Evolutionary conservation across 2,329 filamentous ascomycete species (phyloP).

Genomic region (Cercospora berteroae): DNA sequence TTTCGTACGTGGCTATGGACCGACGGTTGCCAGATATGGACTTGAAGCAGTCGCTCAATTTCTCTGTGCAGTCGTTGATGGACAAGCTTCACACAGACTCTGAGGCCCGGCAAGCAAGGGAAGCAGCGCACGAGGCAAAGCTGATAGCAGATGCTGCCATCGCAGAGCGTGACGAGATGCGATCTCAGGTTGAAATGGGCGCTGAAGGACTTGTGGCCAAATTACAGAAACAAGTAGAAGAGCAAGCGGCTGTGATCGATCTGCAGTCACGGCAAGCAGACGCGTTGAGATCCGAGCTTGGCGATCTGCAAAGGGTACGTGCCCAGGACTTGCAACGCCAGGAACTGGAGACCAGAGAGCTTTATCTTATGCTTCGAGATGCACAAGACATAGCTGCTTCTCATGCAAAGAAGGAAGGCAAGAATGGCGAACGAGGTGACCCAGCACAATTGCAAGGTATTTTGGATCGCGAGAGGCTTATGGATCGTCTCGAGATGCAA

Average conservation of each 20-base stretch:
- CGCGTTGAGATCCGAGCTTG: conserved; percentile 82
- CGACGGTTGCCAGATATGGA: conserved; percentile 93
- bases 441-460: conserved; percentile 84
- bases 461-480: conserved; percentile 83
- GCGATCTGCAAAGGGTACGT: conserved; percentile 78
- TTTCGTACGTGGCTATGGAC: conserved; percentile 99
- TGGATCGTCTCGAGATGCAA: conserved; percentile 92
- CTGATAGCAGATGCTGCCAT: conserved; percentile 95
- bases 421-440: conserved; percentile 60
- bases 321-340: conserved; percentile 91
- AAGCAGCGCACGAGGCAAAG: conserved; percentile 84
- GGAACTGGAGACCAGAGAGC: conserved; percentile 90
- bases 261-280: conserved; percentile 84
- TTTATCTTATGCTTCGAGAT: conserved; percentile 97
- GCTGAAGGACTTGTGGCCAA: conserved; percentile 92
- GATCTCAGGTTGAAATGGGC: conserved; percentile 79
- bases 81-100: conserved; percentile 97
- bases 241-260: conserved; percentile 86
- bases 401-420: conserved; percentile 63
- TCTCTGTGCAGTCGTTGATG: conserved; percentile 90
- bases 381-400: conserved; percentile 94
- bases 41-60: conserved; percentile 94
- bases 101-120: conserved; percentile 85
- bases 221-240: conserved; percentile 88
- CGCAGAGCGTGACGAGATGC: conserved; percentile 94